Evolutionary conservation across 2,329 filamentous ascomycete species (phyloP), one percentile per base, ranked within the genome.

Genomic region (Epichloe typhina): DNA sequence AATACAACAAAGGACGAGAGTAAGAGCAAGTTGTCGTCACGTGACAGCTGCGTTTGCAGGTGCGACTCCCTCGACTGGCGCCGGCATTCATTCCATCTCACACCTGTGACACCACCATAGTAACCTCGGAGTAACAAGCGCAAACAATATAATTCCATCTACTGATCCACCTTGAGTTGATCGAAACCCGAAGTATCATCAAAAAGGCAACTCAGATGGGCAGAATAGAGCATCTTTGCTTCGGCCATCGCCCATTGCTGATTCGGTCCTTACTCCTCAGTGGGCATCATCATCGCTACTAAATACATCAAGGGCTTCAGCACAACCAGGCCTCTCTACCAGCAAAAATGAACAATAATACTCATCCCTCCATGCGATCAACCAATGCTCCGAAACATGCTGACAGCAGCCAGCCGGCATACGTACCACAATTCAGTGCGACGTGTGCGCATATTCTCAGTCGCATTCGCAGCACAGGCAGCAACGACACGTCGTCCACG

Each of bases 401-500:
- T 23, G 15, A 33, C n/a, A 41, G 23, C 12, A 31, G 9, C n/a
- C 38, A 56, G n/a, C 19, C 21, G 17, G 37, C 36, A 23, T 53
- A 53, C n/a, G 38, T 33, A 13, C 46, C 52, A 21, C 52, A 53
- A 38, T 53, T 53, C 49, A 51, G 21, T 11, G 38, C 49, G 6
- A 26, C 49, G 21, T 33, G 23, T 21, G 26, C 49, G 13, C 45
- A 51, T 39, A 53, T 53, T 8, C 42, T 51, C 31, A 41, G 46
- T 21, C 52, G 52, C 8, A 36, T 53, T n/a, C 48, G 40, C n/a
- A 15, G n/a, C 42, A 49, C n/a, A 4, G 17, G 17, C 15, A n/a
- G 7, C 26, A 4, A 23, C 15, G n/a, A 2, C 7, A 35, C 17
- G 35, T n/a, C 36, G 17, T n/a, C 1, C 19, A 13, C 17, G 23